Percentiles rank a stretch among this genome's conserved stretches.
These are phyloP conservation scores for Oryza meyeriana DNA, from an alignment of 176 grass and related monocot species.

Conservation along the genomic window DNA sequence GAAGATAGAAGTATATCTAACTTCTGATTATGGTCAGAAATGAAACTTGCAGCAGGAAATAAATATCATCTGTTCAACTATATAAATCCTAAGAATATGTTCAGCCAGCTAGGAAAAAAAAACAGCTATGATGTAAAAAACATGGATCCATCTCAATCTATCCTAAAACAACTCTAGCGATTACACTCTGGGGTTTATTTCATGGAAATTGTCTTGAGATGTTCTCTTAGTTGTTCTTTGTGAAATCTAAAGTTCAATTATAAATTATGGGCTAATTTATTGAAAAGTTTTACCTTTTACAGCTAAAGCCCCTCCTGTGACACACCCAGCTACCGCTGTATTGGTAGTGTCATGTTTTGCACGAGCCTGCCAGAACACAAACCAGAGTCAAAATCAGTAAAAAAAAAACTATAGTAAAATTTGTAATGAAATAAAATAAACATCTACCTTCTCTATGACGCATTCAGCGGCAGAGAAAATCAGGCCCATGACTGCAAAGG, in stretches of 20 bases:
- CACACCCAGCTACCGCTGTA: conserved; percentile 82
- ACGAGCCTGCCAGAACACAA: conserved; percentile 53
- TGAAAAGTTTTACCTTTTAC: conserved; percentile 56
- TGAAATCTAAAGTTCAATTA: neutral
- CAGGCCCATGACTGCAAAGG: conserved; percentile 89
- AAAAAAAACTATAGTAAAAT: neutral
- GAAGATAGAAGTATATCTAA: neutral
- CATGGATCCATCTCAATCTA: neutral
- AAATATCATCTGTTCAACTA: neutral
- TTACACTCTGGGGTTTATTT: conserved; percentile 3
- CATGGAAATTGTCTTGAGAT: conserved; percentile 8
- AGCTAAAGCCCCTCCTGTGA: conserved; percentile 84
- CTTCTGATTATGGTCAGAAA: conserved; percentile 1
- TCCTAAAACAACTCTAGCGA: conserved; percentile 4
- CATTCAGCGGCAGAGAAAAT: conserved; percentile 96
- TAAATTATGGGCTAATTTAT: neutral
- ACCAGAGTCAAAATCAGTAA: conserved; percentile 9
- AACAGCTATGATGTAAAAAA: neutral
- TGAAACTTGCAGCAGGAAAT: neutral
- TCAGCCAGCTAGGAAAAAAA: neutral
- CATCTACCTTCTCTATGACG: conserved; percentile 71
- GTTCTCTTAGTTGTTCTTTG: neutral
- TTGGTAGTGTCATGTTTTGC: conserved; percentile 95
- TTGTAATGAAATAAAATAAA: neutral
- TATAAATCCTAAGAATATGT: neutral